Base-by-base conservation (phyloP, 202 grass and related monocot species). In the Brachypodium distachyon region DNA sequence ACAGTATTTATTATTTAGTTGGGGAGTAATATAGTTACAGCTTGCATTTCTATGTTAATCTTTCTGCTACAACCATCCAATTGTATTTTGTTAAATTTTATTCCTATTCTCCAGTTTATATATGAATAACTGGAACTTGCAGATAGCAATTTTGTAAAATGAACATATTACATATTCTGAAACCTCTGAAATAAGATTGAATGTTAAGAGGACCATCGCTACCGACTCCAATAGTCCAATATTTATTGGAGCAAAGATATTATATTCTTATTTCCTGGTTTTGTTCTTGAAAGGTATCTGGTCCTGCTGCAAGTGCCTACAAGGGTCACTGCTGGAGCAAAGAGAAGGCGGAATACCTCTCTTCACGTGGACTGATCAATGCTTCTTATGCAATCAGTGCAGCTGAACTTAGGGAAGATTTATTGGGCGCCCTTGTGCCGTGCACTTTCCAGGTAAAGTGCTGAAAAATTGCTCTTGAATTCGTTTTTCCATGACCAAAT, bases 281-380 rank as follows among this genome's bases (percentile, higher is more conserved):
- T 93, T 67, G 71, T 6, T 81, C 33, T 67, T 44, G 76, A 79
- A 85, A 92, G 90, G 88, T 97, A 67, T 84, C 67, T 67, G 73
- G 85, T 70, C 90, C 90, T 82, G 69, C 88, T 81, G 88, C 90
- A 53, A 97, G 94, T 91, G 94, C 85, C 53, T 93, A 87, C 81
- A 97, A 97, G 83, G 88, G 90, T 77, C 57, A 50, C 33, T 48
- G 42, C 69, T 93, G 90, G 77, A 86, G 16, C 51, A 91, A 78
- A 90, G 78, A 93, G 84, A 93, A 83, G 81, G 94, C 89, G 81
- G 78, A 89, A 39, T 91, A 87, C n/a, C 53, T 93, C 37, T 67
- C 85, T 83, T 86, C 91, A 31, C 60, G 12, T 62, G 94, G 90
- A 41, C 44, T 93, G 13, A 86, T 60, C 49, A 81, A 90, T 83